Evolutionary conservation across 2,329 filamentous ascomycete species (phyloP).

Genomic region (Colletotrichum chrysophilum): DNA sequence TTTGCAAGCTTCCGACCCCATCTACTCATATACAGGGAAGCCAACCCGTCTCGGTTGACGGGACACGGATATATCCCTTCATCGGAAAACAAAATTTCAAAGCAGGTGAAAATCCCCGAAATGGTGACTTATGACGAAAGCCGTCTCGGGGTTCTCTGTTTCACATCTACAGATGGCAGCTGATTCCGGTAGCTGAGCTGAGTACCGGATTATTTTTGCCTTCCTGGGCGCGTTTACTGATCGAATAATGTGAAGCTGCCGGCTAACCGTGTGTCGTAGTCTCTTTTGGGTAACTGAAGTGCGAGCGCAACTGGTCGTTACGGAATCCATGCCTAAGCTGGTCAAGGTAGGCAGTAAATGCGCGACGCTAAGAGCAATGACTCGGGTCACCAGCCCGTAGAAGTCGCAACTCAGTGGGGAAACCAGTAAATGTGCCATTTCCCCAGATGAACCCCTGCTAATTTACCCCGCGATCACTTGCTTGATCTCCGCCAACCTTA

Average conservation of each 20-base stretch:
- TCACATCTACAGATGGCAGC: not conserved
- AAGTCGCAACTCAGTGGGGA: not conserved
- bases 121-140: not conserved
- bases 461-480: not conserved
- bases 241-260: not conserved
- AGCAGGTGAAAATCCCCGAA: not conserved
- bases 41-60: not conserved
- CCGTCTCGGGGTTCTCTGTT: not conserved
- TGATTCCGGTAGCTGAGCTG: not conserved
- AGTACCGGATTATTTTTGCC: not conserved
- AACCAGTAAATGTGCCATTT: not conserved
- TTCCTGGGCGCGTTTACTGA: not conserved
- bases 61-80: not conserved
- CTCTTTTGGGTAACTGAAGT: not conserved
- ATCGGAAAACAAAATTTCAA: not conserved
- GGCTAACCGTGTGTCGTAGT: not conserved
- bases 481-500: not conserved
- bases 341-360: not conserved
- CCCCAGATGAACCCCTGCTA: not conserved
- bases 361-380: not conserved
- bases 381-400: not conserved
- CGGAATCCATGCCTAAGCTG: not conserved
- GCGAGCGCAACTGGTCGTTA: not conserved
- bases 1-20: not conserved
- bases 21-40: not conserved